Evolutionary conservation across 345 rosid species (phyloP).

Genomic region (Eucalyptus erythrocorys): DNA sequence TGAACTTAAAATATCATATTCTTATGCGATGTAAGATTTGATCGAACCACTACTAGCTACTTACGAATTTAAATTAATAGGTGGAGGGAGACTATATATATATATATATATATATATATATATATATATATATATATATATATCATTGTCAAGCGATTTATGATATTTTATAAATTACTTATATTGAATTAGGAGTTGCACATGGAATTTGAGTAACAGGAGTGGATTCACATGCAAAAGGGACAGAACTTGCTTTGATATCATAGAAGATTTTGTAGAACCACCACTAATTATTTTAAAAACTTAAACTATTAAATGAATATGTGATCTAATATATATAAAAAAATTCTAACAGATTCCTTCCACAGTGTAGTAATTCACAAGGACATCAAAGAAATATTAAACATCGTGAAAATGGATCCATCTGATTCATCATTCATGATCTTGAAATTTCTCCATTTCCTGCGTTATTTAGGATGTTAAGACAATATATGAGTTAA

Average conservation of each 20-base stretch:
- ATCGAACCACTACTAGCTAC: fast-evolving
- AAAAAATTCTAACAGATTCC: neutral
- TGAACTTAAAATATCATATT: neutral
- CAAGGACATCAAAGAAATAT: neutral
- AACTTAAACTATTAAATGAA: neutral
- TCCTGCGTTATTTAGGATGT: neutral
- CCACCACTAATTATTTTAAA: neutral
- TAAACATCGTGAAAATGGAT: neutral
- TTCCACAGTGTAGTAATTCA: neutral
- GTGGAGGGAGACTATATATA: too few species aligned
- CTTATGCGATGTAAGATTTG: neutral
- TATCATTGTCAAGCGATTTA: neutral
- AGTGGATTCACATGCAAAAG: neutral
- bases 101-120: too few species aligned
- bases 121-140: too few species aligned
- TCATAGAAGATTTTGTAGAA: neutral
- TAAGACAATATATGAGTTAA: neutral
- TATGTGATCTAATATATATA: neutral
- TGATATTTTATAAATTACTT: too few species aligned
- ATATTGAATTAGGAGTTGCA: neutral
- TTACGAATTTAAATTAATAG: neutral
- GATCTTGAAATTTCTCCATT: neutral
- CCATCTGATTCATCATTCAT: neutral
- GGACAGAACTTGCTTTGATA: neutral
- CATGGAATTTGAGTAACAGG: neutral